Evolutionary conservation across 345 rosid genomes (phyloP).

Genomic region (Salix brachista): DNA sequence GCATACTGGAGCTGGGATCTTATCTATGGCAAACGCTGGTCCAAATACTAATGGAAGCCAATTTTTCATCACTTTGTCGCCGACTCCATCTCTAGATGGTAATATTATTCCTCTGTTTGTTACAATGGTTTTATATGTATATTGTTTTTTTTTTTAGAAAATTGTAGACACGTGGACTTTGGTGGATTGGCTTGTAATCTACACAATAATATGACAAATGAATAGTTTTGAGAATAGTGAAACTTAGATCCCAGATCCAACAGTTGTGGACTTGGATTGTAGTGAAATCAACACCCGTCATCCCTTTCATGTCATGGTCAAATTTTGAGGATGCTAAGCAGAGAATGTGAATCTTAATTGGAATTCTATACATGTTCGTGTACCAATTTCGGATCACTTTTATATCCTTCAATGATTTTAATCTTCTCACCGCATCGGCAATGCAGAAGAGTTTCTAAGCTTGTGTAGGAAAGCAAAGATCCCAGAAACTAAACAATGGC

Average conservation of each 20-base stretch:
- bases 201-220: background rate
- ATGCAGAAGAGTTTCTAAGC: background rate
- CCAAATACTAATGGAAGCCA: slow-evolving; percentile 91
- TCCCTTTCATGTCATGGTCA: background rate
- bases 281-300: background rate
- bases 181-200: background rate
- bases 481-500: background rate
- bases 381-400: no score
- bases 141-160: background rate
- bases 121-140: background rate
- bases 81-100: slow-evolving; percentile 84
- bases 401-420: background rate
- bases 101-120: slow-evolving; percentile 15
- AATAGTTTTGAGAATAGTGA: background rate
- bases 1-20: slow-evolving; percentile 91
- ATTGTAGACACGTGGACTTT: background rate
- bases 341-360: background rate
- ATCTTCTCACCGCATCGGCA: background rate
- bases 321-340: background rate
- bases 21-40: slow-evolving; percentile 98
- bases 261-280: background rate
- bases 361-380: background rate
- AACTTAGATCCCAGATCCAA: background rate
- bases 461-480: background rate
- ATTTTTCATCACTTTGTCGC: slow-evolving; percentile 87